Evolutionary conservation across 306 rosid species (phyloP).

Genomic region (Echinosophora koreensis): DNA sequence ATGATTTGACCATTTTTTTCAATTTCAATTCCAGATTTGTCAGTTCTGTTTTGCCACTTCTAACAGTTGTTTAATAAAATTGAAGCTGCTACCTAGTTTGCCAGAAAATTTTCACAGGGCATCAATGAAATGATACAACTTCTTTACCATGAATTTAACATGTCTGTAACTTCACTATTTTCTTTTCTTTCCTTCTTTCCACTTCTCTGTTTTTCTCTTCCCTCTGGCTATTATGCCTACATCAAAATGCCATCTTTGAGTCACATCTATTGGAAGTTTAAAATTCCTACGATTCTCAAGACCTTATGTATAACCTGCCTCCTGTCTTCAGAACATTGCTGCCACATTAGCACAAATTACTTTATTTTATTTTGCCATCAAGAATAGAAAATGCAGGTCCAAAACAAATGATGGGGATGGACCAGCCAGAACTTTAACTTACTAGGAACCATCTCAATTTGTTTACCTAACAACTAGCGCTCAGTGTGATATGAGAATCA

Average conservation of each 20-base stretch:
- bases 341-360: background rate
- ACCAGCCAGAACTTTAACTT: background rate
- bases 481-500: background rate
- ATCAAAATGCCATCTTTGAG: background rate
- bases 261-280: constrained; percentile 9
- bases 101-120: background rate
- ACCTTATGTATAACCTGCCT: background rate
- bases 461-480: constrained; percentile 2
- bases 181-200: no score
- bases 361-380: background rate
- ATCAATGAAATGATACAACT: background rate
- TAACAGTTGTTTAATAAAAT: no score
- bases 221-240: background rate
- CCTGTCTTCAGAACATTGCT: constrained; percentile 3
- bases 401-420: background rate
- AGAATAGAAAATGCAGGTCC: background rate
- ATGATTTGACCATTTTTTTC: no score
- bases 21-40: no score
- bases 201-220: no score
- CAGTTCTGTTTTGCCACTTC: background rate
- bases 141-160: background rate
- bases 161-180: background rate
- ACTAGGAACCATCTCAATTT: background rate
- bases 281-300: background rate
- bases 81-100: background rate